phyloP scores from a whole-genome alignment of 2,329 filamentous ascomycete species.

The Penicillium verrucosum region DNA sequence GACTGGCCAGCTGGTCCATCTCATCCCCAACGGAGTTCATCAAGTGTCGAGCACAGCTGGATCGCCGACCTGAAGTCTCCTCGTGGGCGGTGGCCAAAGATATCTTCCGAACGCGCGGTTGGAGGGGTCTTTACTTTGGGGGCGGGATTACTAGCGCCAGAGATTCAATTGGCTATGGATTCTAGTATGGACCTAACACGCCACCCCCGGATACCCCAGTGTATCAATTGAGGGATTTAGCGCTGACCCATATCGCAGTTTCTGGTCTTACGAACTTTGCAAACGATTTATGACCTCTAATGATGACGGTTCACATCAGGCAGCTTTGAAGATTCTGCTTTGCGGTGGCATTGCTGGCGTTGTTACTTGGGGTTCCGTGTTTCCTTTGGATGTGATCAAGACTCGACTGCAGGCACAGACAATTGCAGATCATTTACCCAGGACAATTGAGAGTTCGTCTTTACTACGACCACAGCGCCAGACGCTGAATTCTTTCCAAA shows the following conservation, averaged over 20 bases:
- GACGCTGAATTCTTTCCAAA: constrained; percentile 55
- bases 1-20: constrained; percentile 79
- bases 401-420: constrained; percentile 81
- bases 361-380: constrained; percentile 84
- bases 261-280: constrained; percentile 83
- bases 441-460: constrained; percentile 23
- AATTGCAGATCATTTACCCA: constrained; percentile 16
- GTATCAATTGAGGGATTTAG: constrained; percentile 7
- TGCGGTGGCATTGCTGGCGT: constrained; percentile 87
- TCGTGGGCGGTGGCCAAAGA: constrained; percentile 63
- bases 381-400: constrained; percentile 89
- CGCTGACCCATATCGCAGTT: constrained; percentile 46
- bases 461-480: constrained; percentile 19
- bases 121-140: constrained; percentile 75
- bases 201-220: constrained; percentile 10
- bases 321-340: constrained; percentile 65
- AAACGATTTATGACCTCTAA: constrained; percentile 56
- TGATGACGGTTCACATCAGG: constrained; percentile 47
- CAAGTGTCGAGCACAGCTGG: constrained; percentile 84
- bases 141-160: constrained; percentile 76
- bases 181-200: constrained; percentile 60
- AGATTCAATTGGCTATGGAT: constrained; percentile 91
- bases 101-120: constrained; percentile 57
- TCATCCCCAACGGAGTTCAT: constrained; percentile 87
- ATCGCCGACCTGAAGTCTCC: constrained; percentile 46